A percentile compares a stretch with the other conserved stretches of the same genome.
phyloP scores from a whole-genome alignment of 2,329 filamentous ascomycete species.

The Penicillium sumatraense region DNA sequence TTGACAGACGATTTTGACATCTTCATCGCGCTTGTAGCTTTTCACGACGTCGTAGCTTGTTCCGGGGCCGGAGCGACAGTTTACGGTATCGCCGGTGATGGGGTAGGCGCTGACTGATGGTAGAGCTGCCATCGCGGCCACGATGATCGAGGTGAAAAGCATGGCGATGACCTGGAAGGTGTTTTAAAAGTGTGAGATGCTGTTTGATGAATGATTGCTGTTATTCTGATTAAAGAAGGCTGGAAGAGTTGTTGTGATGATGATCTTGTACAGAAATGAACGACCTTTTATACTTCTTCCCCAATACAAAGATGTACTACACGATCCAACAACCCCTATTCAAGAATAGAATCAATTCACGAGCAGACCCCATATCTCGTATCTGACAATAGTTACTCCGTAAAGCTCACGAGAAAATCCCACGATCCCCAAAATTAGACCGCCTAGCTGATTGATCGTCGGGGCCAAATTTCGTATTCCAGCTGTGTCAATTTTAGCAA shows the following conservation, averaged over 20 bases:
- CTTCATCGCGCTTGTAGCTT: conserved; percentile 15
- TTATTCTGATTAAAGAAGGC: too few relatives aligned
- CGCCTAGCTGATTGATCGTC: background rate
- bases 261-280: background rate
- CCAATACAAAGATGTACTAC: background rate
- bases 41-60: conserved; percentile 20
- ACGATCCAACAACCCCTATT: background rate
- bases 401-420: background rate
- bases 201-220: background rate
- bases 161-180: background rate
- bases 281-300: background rate
- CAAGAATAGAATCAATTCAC: background rate
- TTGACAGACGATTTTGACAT: conserved; percentile 20
- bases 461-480: background rate
- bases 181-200: background rate
- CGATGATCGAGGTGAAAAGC: conserved; percentile 9
- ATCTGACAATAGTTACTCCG: background rate
- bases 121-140: conserved; percentile 10
- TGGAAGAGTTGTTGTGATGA: background rate
- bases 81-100: conserved; percentile 21
- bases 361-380: background rate
- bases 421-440: background rate
- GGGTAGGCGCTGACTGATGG: conserved; percentile 22
- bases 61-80: conserved; percentile 28
- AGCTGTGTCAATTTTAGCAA: background rate